Base-by-base conservation (phyloP, 2,329 filamentous ascomycete genomes). In the Fusarium sp. region DNA sequence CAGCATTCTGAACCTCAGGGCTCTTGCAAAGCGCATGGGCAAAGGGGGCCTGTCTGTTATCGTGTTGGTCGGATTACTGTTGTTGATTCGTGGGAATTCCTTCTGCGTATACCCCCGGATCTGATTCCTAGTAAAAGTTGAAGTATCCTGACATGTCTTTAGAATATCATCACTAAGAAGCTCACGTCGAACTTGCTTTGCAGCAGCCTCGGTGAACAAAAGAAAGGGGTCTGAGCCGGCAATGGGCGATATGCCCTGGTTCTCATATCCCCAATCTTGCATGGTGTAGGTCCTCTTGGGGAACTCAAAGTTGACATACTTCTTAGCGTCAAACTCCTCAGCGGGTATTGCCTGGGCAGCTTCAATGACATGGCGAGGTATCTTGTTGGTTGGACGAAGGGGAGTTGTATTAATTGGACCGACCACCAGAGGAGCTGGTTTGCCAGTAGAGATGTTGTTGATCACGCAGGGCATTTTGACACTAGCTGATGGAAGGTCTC, bases 221-320 rank as follows among this genome's bases (percentile, higher is more conserved):
- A 10, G 18, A n/a, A 37, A 37, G 34, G 18, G 34, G 18, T 37
- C 18, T 37, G 34, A 37, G 54, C 90, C 88, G 14, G 88, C 90
- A 50, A 88, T 81, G 2, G 84, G 84, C 3, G 90, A 92, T 27
- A 92, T 83, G 7, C 89, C 89, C 51, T 80, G 82, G 58, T 83
- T 82, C 37, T 87, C 82, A 42, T 87, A 86, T 3, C 86, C 88
- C 54, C 91, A 81, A 32, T 91, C 89, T 71, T 85, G 82, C 89
- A 91, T 91, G 20, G 82, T 86, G 71, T 87, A 79, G 46, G 87
- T 79, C 66, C 85, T 83, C 16, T 83, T 80, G 13, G 85, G 83
- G 16, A 83, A 75, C 55, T 83, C 80, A 76, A 84, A 89, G 25
- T 78, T 78, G 20, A 92, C 77, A 73, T 92, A 89, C 74, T 83